Conservation (phyloP, 192 early-diverging fungal species). For the Podila horticola region DNA sequence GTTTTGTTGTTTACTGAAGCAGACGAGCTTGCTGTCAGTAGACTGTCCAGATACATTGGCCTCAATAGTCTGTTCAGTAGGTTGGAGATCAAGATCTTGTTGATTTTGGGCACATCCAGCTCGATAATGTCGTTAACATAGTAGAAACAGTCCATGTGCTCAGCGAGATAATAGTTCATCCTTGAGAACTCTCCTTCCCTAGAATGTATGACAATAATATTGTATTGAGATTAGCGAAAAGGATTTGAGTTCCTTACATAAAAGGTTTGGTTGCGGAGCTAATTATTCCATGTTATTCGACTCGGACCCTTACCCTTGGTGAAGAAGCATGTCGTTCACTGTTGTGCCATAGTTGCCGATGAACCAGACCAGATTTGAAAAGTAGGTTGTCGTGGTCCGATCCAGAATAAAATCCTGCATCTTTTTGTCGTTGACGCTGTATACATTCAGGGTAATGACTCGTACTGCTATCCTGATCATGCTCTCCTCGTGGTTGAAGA, state of each 20-base stretch:
- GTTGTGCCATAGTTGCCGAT: constrained; percentile 50
- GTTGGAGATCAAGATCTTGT: constrained; percentile 49
- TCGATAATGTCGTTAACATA: constrained; percentile 72
- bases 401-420: constrained; percentile 56
- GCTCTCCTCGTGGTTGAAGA: constrained; percentile 74
- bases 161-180: constrained; percentile 67
- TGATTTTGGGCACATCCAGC: constrained; percentile 65
- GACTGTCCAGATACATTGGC: constrained; percentile 53
- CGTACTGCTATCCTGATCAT: constrained; percentile 78
- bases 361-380: constrained; percentile 56
- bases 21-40: constrained; percentile 9
- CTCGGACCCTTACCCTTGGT: constrained; percentile 26
- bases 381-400: constrained; percentile 51
- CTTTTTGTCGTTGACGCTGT: constrained; percentile 51
- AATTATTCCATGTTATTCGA: background rate
- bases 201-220: background rate
- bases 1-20: background rate
- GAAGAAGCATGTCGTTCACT: constrained; percentile 46
- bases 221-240: background rate
- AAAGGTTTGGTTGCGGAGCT: background rate
- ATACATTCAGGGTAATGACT: constrained; percentile 72
- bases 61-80: constrained; percentile 47
- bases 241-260: too few relatives aligned
- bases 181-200: constrained; percentile 37
- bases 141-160: constrained; percentile 70